Percentiles rank a stretch among this genome's conserved stretches.
phyloP scores from a whole-genome alignment of 371 early-diverging fungal genomes.

The Parasitella parasitica region DNA sequence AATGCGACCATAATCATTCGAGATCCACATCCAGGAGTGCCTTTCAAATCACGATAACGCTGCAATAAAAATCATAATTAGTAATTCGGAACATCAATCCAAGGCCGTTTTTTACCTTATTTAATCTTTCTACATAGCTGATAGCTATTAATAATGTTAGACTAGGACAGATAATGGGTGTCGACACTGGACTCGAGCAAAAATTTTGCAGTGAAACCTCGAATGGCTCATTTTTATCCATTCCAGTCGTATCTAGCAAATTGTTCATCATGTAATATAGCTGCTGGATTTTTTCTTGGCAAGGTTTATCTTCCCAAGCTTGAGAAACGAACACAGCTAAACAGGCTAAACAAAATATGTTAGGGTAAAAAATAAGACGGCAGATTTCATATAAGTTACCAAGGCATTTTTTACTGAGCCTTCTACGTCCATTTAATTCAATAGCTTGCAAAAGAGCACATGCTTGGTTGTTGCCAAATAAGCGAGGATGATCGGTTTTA shows the following conservation, averaged over 20 bases:
- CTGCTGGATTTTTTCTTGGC: constrained; percentile 26
- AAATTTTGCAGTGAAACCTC: constrained; percentile 31
- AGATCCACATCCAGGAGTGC: constrained; percentile 55
- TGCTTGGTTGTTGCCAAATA: constrained; percentile 34
- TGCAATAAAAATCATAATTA: constrained; percentile 11
- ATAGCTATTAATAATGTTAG: constrained; percentile 54
- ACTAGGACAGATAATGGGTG: constrained; percentile 47
- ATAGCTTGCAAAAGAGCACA: constrained; percentile 36
- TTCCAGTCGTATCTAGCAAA: constrained; percentile 24
- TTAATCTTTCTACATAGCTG: constrained; percentile 57
- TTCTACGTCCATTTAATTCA: constrained; percentile 31
- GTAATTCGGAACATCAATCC: constrained; percentile 5
- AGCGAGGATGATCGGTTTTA: constrained; percentile 11
- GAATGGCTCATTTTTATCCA: constrained; percentile 27
- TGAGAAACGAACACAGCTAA: constrained; percentile 39
- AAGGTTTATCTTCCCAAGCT: constrained; percentile 44
- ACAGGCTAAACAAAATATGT: constrained; percentile 24
- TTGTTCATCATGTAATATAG: constrained; percentile 32
- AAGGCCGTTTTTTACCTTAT: constrained; percentile 39
- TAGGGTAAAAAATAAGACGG: constrained; percentile 1
- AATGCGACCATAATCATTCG: constrained; percentile 59
- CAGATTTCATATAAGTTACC: constrained; percentile 21
- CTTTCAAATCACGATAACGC: constrained; percentile 52
- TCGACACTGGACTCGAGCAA: constrained; percentile 28
- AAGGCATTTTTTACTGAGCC: constrained; percentile 28